These are phyloP conservation scores for Fusarium luffae DNA, from an alignment of 2,329 filamentous ascomycete species.

Conservation along the genomic window DNA sequence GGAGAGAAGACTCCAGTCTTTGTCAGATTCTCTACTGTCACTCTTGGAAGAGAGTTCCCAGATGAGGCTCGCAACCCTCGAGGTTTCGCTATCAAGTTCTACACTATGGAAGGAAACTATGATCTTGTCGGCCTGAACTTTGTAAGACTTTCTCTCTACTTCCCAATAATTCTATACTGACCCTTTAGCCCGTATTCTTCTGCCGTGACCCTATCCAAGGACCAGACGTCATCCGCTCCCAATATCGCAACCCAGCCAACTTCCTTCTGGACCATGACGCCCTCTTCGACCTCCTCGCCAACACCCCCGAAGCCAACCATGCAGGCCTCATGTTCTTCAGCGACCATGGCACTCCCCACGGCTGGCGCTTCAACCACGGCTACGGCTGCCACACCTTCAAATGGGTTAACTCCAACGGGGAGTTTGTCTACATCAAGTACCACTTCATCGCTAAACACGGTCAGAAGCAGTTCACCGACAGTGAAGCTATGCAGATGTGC, in stretches of 20 bases:
- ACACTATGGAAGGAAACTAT: conserved; percentile 1
- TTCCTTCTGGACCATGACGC: conserved; percentile 12
- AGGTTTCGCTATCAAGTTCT: conserved; percentile 9
- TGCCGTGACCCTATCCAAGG: conserved; percentile 14
- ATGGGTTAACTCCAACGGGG: conserved; percentile 7
- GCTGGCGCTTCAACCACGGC: conserved; percentile 18
- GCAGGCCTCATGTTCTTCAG: conserved; percentile 14
- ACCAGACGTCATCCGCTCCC: conserved; percentile 15
- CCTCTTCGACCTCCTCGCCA: conserved; percentile 7
- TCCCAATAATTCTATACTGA: background rate
- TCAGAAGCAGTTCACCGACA: conserved; percentile 11
- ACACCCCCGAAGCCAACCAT: background rate
- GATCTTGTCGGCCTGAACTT: conserved; percentile 5
- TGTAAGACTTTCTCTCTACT: background rate
- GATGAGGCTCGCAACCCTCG: conserved; percentile 10
- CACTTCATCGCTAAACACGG: conserved; percentile 18
- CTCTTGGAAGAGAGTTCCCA: background rate
- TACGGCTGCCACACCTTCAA: conserved; percentile 17
- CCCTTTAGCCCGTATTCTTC: background rate
- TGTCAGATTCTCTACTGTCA: conserved; percentile 9
- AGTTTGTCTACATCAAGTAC: conserved; percentile 14
- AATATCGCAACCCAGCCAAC: conserved; percentile 6
- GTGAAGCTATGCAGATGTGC: conserved; percentile 12
- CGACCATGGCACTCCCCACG: conserved; percentile 2
- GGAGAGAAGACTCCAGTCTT: conserved; percentile 10